Base-by-base conservation (phyloP, 768 basidiomycete genomes). In the Leccinum aurantiacum region DNA sequence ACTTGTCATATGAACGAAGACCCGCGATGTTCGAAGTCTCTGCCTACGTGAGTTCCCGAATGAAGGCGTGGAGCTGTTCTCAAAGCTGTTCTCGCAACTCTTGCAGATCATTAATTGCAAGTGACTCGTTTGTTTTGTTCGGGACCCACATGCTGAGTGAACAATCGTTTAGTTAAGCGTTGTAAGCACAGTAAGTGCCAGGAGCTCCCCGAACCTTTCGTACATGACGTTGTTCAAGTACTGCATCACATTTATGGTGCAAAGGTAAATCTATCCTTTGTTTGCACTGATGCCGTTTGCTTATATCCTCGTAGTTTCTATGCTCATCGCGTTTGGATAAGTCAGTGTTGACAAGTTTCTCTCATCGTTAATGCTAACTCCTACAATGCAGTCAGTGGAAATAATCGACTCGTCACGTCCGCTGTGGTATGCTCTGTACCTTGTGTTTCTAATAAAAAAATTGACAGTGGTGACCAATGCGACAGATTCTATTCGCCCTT, bases 271-370 rank as follows among this genome's bases (percentile, higher is more conserved):
- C n/a, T 17, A 24, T 17, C 22, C 37, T 1, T 9, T 22, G n/a
- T 29, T 13, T 38, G 14, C 6, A 11, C 27, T 50, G 25, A 35
- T n/a, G 29, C 1, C 3, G 2, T 52, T 35, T 15, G 9, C 58
- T 63, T 13, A 66, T 13, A 1, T 0, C 2, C 10, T 25, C 10
- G 51, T 44, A 71, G 69, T 56, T 70, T 70, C 27, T 71, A 71
- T 25, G 58, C 58, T 24, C 69, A 70, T 25, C 65, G 67, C 38
- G 63, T 71, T 19, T 71, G 67, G 67, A 69, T 68, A 62, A 70
- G 68, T 70, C 44, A 47, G 68, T 51, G 11, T 5, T 10, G 35
- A 2, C 24, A 7, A 2, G 3, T 22, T 25, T 15, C 1, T 22
- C 19, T 33, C 10, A n/a, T 44, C 3, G 7, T 48, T 14, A 2